Base-by-base conservation (phyloP, 108 stramenopile species). In the Skeletonema marinoi region DNA sequence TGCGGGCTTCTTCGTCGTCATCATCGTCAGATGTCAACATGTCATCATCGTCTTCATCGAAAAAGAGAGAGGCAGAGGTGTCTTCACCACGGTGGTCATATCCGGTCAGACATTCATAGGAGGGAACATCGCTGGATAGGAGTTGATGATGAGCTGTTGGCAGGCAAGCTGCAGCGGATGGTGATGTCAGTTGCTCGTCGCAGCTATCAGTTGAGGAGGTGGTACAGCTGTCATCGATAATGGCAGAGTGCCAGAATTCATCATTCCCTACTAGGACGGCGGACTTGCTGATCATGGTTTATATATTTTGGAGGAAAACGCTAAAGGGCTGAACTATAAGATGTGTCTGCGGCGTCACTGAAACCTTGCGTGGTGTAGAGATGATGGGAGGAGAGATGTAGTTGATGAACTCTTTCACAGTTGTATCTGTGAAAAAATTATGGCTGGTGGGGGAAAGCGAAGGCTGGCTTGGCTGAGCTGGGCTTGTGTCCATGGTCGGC, bases 241-340 rank as follows among this genome's bases (percentile, higher is more conserved):
- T 36, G 51, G 68, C 50, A 68, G 51, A 48, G 50, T 33, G 46
- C 68, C 68, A 68, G 51, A 68, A 68, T 68, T 68, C 68, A 51
- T 68, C 68, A 31, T 48, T 54, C 68, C 35, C 51, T 14, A 10
- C n/a, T 4, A 68, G 68, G 54, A 56, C 54, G 25, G 54, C 54
- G 54, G 54, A 56, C 21, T 56, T 56, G 6, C 29, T 56, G 21
- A 56, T 56, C 54, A 56, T 56, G 3, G 7, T 29, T 56, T 56
- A 10, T 56, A 10, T 46, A 25, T 19, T 9, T 41, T 41, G 44
- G 44, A 46, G 44, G 51, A 1, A 56, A 56, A 29, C 16, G 54
- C 7, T 25, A 56, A 16, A 56, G 54, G 54, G n/a, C 21, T 54
- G 51, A 21, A 54, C 51, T 54, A 16, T 54, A 25, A 54, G 51